Evolutionary conservation across 768 basidiomycete genomes (phyloP).

Genomic region (Leccinum subtestaceum): DNA sequence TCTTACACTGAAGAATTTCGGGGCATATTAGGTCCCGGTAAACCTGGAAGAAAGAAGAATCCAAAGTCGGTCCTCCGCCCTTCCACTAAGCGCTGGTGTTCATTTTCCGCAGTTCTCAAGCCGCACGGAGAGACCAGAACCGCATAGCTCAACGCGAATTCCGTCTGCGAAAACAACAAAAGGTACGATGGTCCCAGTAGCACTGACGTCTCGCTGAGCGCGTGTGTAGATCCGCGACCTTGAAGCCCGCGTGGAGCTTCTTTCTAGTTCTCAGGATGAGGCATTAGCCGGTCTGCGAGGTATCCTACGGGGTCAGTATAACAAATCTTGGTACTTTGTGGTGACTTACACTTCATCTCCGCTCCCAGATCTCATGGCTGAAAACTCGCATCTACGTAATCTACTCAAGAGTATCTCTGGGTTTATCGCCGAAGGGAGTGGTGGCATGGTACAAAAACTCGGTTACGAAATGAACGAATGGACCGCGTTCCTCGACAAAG

Average conservation of each 20-base stretch:
- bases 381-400: conserved; percentile 81
- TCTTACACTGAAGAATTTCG: conserved; percentile 37
- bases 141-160: conserved; percentile 94
- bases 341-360: conserved; percentile 4
- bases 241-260: conserved; percentile 91
- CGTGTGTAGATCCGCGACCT: conserved; percentile 81
- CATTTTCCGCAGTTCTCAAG: conserved; percentile 63
- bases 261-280: conserved; percentile 91
- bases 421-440: conserved; percentile 87
- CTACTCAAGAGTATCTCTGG: conserved; percentile 71
- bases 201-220: conserved; percentile 1
- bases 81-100: conserved; percentile 13
- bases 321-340: not conserved
- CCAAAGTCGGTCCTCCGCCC: conserved; percentile 58
- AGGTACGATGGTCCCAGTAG: conserved; percentile 40
- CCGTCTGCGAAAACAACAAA: conserved; percentile 86
- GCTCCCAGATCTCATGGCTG: conserved; percentile 73
- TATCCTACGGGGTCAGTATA: conserved; percentile 64
- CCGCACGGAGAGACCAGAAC: conserved; percentile 85
- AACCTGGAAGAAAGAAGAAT: conserved; percentile 81
- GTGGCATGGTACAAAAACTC: conserved; percentile 71
- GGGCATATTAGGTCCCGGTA: conserved; percentile 23
- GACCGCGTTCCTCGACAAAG: conserved; percentile 75
- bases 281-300: conserved; percentile 79
- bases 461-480: conserved; percentile 80